Evolutionary conservation across 2,329 filamentous ascomycete genomes (phyloP).

Genomic region (Aspergillus sp.): DNA sequence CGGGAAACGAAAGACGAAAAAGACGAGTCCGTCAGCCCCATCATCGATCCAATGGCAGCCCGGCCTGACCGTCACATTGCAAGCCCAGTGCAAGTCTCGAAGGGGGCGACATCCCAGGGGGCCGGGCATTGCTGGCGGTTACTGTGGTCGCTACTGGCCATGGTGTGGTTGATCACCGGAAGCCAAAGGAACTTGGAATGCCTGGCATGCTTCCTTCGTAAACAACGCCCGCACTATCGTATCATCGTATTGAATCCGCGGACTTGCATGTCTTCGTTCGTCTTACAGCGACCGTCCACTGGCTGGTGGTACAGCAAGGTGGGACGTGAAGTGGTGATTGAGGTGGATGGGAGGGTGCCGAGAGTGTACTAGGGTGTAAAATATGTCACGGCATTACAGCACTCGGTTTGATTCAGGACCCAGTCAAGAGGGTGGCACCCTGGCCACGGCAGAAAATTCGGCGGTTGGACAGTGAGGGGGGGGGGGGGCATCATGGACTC

Average conservation of each 20-base stretch:
- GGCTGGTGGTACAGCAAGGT: not conserved
- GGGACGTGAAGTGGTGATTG: not conserved
- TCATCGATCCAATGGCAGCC: slow-evolving; percentile 38
- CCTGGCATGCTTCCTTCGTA: slow-evolving; percentile 5
- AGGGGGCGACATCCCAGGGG: slow-evolving; percentile 22
- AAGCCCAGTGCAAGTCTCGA: slow-evolving; percentile 21
- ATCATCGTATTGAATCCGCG: not conserved
- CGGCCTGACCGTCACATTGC: slow-evolving; percentile 31
- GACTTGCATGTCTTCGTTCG: not conserved
- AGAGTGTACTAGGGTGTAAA: not conserved
- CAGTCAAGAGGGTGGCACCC: not conserved
- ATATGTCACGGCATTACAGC: not conserved
- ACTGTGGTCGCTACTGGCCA: slow-evolving; percentile 1
- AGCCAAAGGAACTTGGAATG: slow-evolving; percentile 8
- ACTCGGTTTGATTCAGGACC: not conserved
- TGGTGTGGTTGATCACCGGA: slow-evolving; percentile 34
- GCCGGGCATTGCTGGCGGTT: slow-evolving; percentile 19
- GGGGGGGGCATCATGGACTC: no score
- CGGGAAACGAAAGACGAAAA: no score
- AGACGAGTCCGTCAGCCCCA: slow-evolving; percentile 27
- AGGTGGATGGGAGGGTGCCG: not conserved
- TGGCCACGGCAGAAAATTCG: slow-evolving; percentile 8
- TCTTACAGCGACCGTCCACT: not conserved
- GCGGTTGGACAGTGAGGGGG: slow-evolving; percentile 13
- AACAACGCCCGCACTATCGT: not conserved